phyloP scores from a whole-genome alignment of 2,329 filamentous ascomycete genomes.

The Paraconiothyrium sp. region DNA sequence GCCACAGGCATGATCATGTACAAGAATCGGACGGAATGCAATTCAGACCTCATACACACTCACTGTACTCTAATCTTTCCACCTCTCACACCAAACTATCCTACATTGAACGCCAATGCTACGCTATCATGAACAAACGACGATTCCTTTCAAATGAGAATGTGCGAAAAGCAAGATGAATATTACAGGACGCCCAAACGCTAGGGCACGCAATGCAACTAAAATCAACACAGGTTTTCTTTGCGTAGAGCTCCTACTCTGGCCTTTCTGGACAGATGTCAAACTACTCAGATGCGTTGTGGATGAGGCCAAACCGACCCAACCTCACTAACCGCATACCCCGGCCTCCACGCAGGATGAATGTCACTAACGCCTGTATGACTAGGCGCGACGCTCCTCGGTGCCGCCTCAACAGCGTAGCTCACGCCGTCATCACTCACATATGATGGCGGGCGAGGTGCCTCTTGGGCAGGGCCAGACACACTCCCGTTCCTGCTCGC shows the following conservation, averaged over 20 bases:
- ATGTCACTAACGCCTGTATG: slow-evolving; percentile 43
- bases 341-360: slow-evolving; percentile 50
- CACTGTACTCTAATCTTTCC: too few relatives aligned
- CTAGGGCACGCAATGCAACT: slow-evolving; percentile 9
- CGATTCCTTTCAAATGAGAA: too few relatives aligned
- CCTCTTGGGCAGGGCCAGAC: slow-evolving; percentile 17
- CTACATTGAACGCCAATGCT: neutral
- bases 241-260: too few relatives aligned
- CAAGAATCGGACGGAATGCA: too few relatives aligned
- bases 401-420: slow-evolving; percentile 75
- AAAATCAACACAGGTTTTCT: neutral
- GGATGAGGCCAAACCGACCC: slow-evolving; percentile 17
- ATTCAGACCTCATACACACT: too few relatives aligned
- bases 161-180: neutral
- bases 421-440: slow-evolving; percentile 77
- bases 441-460: slow-evolving; percentile 75
- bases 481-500: slow-evolving; percentile 17
- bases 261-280: too few relatives aligned
- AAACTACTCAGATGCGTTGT: neutral
- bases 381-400: slow-evolving; percentile 33
- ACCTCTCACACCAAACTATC: too few relatives aligned
- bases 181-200: slow-evolving; percentile 1
- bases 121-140: neutral
- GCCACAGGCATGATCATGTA: too few relatives aligned
- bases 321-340: slow-evolving; percentile 42